Percentiles rank a stretch among this genome's conserved stretches.
These are phyloP conservation scores for Ophiosphaerella narmari DNA, from an alignment of 2,329 filamentous ascomycete species.

Conservation along the genomic window DNA sequence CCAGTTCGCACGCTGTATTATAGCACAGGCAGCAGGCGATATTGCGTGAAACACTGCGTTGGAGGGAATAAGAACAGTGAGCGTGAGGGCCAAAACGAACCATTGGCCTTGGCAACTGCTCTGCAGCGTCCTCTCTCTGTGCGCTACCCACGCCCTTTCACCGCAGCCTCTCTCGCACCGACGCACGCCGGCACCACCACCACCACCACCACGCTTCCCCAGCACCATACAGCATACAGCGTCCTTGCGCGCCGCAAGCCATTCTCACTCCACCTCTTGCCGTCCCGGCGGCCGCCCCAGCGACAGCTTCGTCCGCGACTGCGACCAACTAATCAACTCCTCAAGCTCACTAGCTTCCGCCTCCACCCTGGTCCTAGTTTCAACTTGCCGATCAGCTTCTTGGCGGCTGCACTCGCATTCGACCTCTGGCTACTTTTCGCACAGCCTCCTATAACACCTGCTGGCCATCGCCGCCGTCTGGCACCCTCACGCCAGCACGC, in stretches of 20 bases:
- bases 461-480: slow-evolving; percentile 21
- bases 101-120: too few species aligned
- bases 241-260: too few species aligned
- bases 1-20: too few species aligned
- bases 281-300: background rate
- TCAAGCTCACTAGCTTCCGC: slow-evolving; percentile 6
- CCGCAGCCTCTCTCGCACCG: background rate
- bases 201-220: background rate
- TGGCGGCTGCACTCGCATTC: slow-evolving; percentile 7
- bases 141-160: background rate
- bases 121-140: background rate
- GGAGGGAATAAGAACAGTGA: background rate
- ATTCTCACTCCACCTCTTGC: background rate
- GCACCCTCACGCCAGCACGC: slow-evolving; percentile 10
- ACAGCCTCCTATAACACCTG: slow-evolving; percentile 25
- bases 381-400: slow-evolving; percentile 7
- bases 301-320: background rate
- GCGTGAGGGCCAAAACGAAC: background rate
- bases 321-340: background rate
- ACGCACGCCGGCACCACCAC: background rate
- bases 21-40: too few species aligned
- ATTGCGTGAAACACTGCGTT: too few species aligned
- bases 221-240: too few species aligned
- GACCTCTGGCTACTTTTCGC: slow-evolving; percentile 20
- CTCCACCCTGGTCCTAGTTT: slow-evolving; percentile 6